These are phyloP conservation scores for Pythium rishiriense DNA, from an alignment of 352 stramenopile genomes.

Conservation along the genomic window DNA sequence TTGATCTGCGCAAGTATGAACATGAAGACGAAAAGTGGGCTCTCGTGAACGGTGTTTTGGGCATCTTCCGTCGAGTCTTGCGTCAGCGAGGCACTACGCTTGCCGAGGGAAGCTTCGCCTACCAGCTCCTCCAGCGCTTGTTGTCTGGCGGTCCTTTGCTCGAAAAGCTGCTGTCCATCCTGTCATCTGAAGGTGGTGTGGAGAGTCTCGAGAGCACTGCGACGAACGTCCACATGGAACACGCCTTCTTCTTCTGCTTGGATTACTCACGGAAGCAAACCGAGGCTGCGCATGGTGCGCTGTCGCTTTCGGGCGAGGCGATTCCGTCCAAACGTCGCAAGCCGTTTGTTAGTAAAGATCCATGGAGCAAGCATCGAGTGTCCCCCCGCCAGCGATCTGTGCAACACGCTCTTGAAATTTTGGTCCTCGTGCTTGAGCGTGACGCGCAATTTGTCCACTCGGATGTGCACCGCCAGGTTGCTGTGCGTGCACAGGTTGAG, in stretches of 20 bases:
- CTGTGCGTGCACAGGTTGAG: conserved; percentile 68
- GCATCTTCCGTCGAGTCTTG: conserved; percentile 82
- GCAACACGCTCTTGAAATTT: conserved; percentile 73
- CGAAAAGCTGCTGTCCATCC: conserved; percentile 68
- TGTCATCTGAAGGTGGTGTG: conserved; percentile 69
- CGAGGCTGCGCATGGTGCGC: conserved; percentile 61
- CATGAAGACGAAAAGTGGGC: conserved; percentile 84
- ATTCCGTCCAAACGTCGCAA: conserved; percentile 25
- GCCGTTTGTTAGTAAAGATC: conserved; percentile 24
- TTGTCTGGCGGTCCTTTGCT: conserved; percentile 63
- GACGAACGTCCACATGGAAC: conserved; percentile 71
- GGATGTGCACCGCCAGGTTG: conserved; percentile 53
- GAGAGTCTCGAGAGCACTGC: conserved; percentile 74
- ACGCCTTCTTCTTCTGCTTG: conserved; percentile 84
- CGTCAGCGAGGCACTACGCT: conserved; percentile 41
- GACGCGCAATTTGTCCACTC: conserved; percentile 70
- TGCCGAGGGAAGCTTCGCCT: conserved; percentile 55
- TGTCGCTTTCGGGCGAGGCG: conserved; percentile 60
- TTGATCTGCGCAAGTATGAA: conserved; percentile 83
- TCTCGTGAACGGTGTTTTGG: conserved; percentile 64
- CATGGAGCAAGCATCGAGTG: conserved; percentile 15
- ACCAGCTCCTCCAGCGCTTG: conserved; percentile 71
- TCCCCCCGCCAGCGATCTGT: conserved; percentile 65
- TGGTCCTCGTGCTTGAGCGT: conserved; percentile 72
- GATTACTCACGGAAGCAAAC: conserved; percentile 77